These are phyloP conservation scores for Ettlia oleoabundans DNA, from an alignment of 139 green algal species.

Conservation along the genomic window DNA sequence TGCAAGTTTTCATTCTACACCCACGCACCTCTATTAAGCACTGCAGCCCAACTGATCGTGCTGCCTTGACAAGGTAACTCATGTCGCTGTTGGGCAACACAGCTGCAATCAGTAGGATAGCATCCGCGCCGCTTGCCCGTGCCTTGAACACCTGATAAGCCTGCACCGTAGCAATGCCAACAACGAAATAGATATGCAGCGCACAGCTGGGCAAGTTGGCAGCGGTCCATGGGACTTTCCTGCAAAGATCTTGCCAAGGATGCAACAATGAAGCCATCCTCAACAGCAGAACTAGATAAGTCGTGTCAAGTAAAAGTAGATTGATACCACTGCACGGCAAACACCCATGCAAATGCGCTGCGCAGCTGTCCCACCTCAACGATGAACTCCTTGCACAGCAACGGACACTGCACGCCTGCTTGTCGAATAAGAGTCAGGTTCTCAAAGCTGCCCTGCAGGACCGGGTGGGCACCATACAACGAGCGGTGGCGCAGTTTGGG, in stretches of 20 bases:
- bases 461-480: no score
- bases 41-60: conserved; percentile 75
- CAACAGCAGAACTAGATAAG: no score
- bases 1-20: no score
- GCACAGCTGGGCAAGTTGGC: no score
- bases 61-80: conserved; percentile 88
- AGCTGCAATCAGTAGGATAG: conserved; percentile 96
- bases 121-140: conserved; percentile 85
- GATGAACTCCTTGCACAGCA: conserved; percentile 99
- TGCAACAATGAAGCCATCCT: no score
- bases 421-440: conserved; percentile 79
- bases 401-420: conserved; percentile 85
- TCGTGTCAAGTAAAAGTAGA: no score
- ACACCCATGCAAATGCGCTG: not conserved
- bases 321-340: no score
- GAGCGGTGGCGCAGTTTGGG: no score
- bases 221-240: no score
- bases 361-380: conserved; percentile 71
- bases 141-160: conserved; percentile 91
- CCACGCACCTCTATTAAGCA: conserved; percentile 69
- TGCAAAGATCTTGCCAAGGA: no score
- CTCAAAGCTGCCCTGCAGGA: conserved; percentile 83
- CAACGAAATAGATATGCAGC: no score
- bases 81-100: conserved; percentile 97
- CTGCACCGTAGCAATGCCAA: conserved; percentile 28